Percentiles rank a stretch among this genome's conserved stretches.
phyloP scores from a whole-genome alignment of 2,329 filamentous ascomycete genomes.

The Xylariaceae sp. region DNA sequence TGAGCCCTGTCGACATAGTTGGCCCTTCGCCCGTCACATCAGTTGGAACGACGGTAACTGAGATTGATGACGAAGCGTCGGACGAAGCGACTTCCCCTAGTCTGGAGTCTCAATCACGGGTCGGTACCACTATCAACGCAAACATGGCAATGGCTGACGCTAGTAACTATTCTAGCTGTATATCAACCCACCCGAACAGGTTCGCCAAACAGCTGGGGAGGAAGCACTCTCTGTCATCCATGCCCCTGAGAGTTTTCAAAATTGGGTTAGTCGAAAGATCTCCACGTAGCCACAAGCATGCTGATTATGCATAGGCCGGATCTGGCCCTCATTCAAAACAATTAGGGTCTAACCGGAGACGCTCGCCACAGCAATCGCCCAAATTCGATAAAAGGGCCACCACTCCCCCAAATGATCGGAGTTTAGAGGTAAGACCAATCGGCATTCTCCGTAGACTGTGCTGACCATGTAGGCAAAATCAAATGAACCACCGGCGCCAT shows the following conservation, averaged over 20 bases:
- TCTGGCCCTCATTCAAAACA: slow-evolving; percentile 35
- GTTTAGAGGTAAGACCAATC: slow-evolving; percentile 32
- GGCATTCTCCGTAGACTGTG: not conserved
- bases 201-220: slow-evolving; percentile 59
- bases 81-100: slow-evolving; percentile 50
- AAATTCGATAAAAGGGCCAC: slow-evolving; percentile 34
- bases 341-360: slow-evolving; percentile 32
- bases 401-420: slow-evolving; percentile 33
- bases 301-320: slow-evolving; percentile 36
- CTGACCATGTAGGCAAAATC: slow-evolving; percentile 29
- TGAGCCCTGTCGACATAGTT: slow-evolving; percentile 63
- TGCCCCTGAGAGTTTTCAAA: slow-evolving; percentile 74
- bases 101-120: slow-evolving; percentile 35
- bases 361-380: slow-evolving; percentile 35
- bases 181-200: slow-evolving; percentile 51
- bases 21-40: slow-evolving; percentile 82
- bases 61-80: slow-evolving; percentile 71
- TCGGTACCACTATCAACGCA: slow-evolving; percentile 23
- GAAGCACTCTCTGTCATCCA: slow-evolving; percentile 88
- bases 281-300: not conserved
- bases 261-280: slow-evolving; percentile 57
- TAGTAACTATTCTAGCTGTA: slow-evolving; percentile 41
- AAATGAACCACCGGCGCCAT: slow-evolving; percentile 51
- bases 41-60: slow-evolving; percentile 74
- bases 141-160: slow-evolving; percentile 27